These are phyloP conservation scores for Cystobasidium pallidum DNA, from an alignment of 1,284 basidiomycete species.

Conservation along the genomic window DNA sequence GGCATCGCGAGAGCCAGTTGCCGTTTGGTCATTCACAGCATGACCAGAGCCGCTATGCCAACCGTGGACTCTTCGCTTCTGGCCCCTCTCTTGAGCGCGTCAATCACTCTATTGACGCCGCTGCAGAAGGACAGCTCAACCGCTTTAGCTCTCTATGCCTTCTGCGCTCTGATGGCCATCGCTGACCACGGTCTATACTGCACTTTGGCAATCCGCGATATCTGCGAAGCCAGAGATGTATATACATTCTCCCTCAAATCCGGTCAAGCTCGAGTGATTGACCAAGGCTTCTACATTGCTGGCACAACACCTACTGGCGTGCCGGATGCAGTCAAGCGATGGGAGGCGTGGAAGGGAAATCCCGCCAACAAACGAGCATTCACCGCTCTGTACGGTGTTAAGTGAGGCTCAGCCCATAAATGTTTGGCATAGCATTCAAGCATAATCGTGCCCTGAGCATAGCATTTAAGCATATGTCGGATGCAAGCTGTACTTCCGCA, in stretches of 20 bases:
- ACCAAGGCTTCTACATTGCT: constrained; percentile 22
- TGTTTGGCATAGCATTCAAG: too few species aligned
- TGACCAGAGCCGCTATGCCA: constrained; percentile 38
- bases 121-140: neutral
- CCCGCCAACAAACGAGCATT: constrained; percentile 20
- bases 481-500: neutral
- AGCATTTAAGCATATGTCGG: too few species aligned
- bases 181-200: constrained; percentile 28
- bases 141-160: neutral
- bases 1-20: constrained; percentile 27
- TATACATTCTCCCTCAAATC: constrained; percentile 30
- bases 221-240: constrained; percentile 34
- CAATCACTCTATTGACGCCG: neutral
- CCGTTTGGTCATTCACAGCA: constrained; percentile 21
- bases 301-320: constrained; percentile 12
- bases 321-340: constrained; percentile 17
- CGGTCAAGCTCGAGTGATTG: constrained; percentile 29
- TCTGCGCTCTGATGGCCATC: constrained; percentile 21
- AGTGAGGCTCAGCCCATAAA: too few species aligned
- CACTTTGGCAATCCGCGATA: constrained; percentile 21
- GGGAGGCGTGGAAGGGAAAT: constrained; percentile 20
- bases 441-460: too few species aligned
- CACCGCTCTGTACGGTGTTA: constrained; percentile 6
- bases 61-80: constrained; percentile 14
- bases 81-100: constrained; percentile 8